Evolutionary conservation across 2,329 filamentous ascomycete genomes (phyloP), one percentile per base, ranked within the genome.

Genomic region (Didymella glomerata): DNA sequence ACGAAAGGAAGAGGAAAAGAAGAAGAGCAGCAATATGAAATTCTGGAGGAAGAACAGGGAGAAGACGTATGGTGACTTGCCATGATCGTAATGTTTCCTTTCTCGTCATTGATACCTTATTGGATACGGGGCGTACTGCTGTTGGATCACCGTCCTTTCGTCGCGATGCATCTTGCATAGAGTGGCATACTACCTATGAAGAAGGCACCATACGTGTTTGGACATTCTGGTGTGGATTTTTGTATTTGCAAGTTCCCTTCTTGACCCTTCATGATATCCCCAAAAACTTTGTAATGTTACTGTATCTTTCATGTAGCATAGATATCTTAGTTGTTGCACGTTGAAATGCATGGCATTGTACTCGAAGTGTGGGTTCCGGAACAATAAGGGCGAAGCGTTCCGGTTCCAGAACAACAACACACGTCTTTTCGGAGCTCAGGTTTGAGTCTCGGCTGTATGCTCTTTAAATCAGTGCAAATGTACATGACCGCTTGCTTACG

Each of bases 31-130:
- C 14, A 62, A 60, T 25, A 62, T 65, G 36, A 74, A 67, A 52
- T 77, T 77, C 56, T 77, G 75, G 75, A 73, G 69, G 59, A 72
- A 70, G 58, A 69, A 67, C 28, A 55, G 22, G n/a, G 56, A 59
- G 41, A 70, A 68, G 62, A 67, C 68, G 2, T 68, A 70, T 48
- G 64, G 65, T 11, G 65, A 70, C 42, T 42, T 69, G 42, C 64
- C 65, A 36, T 66, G 41, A 61, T 46, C 27, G 6, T 45, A 28
- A 34, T 45, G 25, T 48, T 47, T 44, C 7, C 11, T 30, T 47
- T 41, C 9, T n/a, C 25, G 5, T 34, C 20, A 10, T 46, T 34
- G 24, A 41, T 34, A 36, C 16, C n/a, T 28, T 46, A 20, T 30
- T 46, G 46, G 32, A 18, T 28, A 36, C 22, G 2, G 27, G 38